Evolutionary conservation across 1,139 yeast species (phyloP).

Genomic region (Pichia sp.): DNA sequence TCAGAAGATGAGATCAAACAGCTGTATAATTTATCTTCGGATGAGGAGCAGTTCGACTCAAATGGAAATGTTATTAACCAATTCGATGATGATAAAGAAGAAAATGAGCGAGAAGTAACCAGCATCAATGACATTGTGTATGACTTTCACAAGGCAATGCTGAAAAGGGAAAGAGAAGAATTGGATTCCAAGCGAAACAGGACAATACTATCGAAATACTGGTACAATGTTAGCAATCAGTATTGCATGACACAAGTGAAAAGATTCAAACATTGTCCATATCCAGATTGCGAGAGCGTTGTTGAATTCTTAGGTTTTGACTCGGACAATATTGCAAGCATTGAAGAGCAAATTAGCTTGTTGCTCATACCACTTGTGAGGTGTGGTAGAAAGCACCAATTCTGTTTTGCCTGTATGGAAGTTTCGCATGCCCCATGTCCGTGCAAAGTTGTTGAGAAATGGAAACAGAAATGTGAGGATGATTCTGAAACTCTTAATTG

Average conservation of each 20-base stretch:
- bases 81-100: slow-evolving; percentile 10
- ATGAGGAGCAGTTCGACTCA: slow-evolving; percentile 12
- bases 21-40: slow-evolving; percentile 13
- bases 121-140: slow-evolving; percentile 23
- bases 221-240: slow-evolving; percentile 37
- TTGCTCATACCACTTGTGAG: slow-evolving; percentile 56
- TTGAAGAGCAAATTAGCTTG: slow-evolving; percentile 34
- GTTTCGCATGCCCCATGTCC: slow-evolving; percentile 77
- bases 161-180: slow-evolving; percentile 23
- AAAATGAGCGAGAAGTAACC: not conserved
- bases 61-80: slow-evolving; percentile 9
- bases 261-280: slow-evolving; percentile 75
- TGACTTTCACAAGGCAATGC: slow-evolving; percentile 25
- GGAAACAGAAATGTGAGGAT: slow-evolving; percentile 80
- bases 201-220: slow-evolving; percentile 24
- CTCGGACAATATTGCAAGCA: slow-evolving; percentile 29
- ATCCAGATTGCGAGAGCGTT: slow-evolving; percentile 70
- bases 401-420: slow-evolving; percentile 79
- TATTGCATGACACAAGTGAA: slow-evolving; percentile 49
- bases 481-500: slow-evolving; percentile 88
- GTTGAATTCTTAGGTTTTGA: slow-evolving; percentile 45
- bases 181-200: slow-evolving; percentile 21
- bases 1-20: slow-evolving; percentile 16
- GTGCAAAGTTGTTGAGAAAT: slow-evolving; percentile 60
- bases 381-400: slow-evolving; percentile 64